Conservation (phyloP, 2,329 filamentous ascomycete species). For the Pestalotiopsis sp. region DNA sequence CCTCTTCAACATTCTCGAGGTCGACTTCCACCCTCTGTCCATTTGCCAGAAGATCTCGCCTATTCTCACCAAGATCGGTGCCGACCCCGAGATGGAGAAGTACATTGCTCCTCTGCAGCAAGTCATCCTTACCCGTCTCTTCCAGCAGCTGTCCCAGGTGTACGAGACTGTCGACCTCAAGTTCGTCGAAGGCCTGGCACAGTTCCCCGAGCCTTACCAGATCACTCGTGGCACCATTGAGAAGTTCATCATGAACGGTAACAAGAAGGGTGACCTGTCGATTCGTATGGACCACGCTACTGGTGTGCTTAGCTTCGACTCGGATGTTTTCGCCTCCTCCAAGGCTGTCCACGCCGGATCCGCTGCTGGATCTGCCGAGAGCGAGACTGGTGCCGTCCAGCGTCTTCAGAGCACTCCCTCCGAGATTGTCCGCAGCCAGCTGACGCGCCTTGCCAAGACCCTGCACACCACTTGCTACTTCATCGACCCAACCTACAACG, state of each 20-base stretch:
- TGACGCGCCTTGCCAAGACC: slow-evolving; percentile 87
- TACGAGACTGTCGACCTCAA: slow-evolving; percentile 96
- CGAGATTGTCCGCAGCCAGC: slow-evolving; percentile 94
- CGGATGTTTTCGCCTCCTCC: slow-evolving; percentile 95
- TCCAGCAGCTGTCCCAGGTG: slow-evolving; percentile 98
- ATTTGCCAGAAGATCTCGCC: slow-evolving; percentile 99
- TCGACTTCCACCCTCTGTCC: slow-evolving; percentile 97
- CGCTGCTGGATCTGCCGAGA: slow-evolving; percentile 83
- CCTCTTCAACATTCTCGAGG: slow-evolving; percentile 97
- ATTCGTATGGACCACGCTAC: slow-evolving; percentile 96
- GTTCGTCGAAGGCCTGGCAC: slow-evolving; percentile 90
- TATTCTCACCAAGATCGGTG: slow-evolving; percentile 90
- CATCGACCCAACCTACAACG: slow-evolving; percentile 87
- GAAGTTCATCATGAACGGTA: slow-evolving; percentile 99
- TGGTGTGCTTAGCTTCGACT: slow-evolving; percentile 94
- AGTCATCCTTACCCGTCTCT: slow-evolving; percentile 95
- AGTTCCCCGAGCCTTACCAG: slow-evolving; percentile 96
- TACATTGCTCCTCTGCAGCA: slow-evolving; percentile 96
- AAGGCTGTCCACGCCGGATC: slow-evolving; percentile 89
- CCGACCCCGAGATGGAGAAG: slow-evolving; percentile 94
- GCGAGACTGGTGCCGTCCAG: slow-evolving; percentile 82
- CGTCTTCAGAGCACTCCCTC: slow-evolving; percentile 96
- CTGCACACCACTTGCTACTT: slow-evolving; percentile 95
- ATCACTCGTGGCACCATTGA: slow-evolving; percentile 89
- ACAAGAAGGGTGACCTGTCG: slow-evolving; percentile 98